phyloP scores from a whole-genome alignment of 2,329 filamentous ascomycete species.

The Aciculosporium take region DNA sequence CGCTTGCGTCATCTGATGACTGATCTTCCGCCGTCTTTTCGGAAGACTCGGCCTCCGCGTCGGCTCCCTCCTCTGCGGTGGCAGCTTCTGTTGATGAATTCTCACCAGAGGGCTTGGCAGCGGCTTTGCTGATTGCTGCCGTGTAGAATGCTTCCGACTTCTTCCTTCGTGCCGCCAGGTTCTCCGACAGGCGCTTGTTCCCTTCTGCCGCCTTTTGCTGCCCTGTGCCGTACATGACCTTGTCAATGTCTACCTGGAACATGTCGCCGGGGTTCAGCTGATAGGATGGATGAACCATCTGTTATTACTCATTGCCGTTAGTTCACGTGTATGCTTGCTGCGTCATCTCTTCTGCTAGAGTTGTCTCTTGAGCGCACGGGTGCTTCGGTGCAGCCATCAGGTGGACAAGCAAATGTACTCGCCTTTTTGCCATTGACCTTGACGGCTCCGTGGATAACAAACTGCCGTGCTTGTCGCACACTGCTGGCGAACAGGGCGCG shows the following conservation, averaged over 20 bases:
- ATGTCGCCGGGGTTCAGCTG: slow-evolving; percentile 93
- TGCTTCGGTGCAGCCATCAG: not conserved
- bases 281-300: slow-evolving; percentile 91
- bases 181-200: slow-evolving; percentile 12
- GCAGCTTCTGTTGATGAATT: slow-evolving; percentile 10
- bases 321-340: not conserved
- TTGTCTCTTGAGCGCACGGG: too few species aligned
- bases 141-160: slow-evolving; percentile 14
- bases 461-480: slow-evolving; percentile 81
- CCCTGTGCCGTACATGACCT: slow-evolving; percentile 80
- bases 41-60: too few species aligned
- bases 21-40: slow-evolving; percentile 1
- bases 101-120: not conserved
- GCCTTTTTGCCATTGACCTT: slow-evolving; percentile 96
- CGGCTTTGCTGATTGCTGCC: slow-evolving; percentile 8
- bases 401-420: slow-evolving; percentile 10
- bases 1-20: not conserved
- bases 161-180: slow-evolving; percentile 15
- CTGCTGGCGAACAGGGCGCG: slow-evolving; percentile 89
- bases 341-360: too few species aligned
- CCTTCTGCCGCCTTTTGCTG: slow-evolving; percentile 40
- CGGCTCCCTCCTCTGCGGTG: slow-evolving; percentile 7
- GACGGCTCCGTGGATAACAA: slow-evolving; percentile 83
- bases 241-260: slow-evolving; percentile 87
- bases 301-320: slow-evolving; percentile 4